Conservation (phyloP, 2,329 filamentous ascomycete species). For the Blastomyces percursus region DNA sequence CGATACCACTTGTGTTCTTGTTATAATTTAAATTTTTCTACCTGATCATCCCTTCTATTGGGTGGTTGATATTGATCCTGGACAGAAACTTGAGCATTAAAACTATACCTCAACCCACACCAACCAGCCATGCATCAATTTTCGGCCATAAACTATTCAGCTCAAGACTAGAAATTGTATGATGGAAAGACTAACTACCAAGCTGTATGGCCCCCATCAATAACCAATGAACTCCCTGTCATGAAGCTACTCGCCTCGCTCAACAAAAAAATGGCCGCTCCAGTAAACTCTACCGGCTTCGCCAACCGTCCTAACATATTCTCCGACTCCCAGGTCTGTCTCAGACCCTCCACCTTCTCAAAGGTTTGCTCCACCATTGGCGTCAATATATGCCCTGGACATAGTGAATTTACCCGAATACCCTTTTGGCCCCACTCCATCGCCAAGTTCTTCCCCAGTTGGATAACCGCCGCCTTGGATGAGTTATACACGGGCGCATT, state of each 20-base stretch:
- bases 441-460: constrained; percentile 40
- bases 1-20: constrained; percentile 2
- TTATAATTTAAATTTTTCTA: background rate
- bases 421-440: constrained; percentile 42
- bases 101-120: background rate
- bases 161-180: background rate
- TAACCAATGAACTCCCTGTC: constrained; percentile 56
- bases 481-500: constrained; percentile 39
- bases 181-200: constrained; percentile 21
- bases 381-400: constrained; percentile 44
- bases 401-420: constrained; percentile 44
- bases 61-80: background rate
- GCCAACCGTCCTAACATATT: constrained; percentile 45
- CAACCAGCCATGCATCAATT: background rate
- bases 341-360: constrained; percentile 55
- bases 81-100: background rate
- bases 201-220: constrained; percentile 57
- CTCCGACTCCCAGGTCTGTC: constrained; percentile 33
- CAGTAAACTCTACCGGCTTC: constrained; percentile 47
- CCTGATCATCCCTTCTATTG: background rate
- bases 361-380: constrained; percentile 76
- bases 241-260: constrained; percentile 59
- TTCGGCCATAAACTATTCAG: background rate
- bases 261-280: constrained; percentile 56
- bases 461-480: constrained; percentile 44